Evolutionary conservation across 441 rosid genomes (phyloP).

Genomic region (Syzygium malaccense): DNA sequence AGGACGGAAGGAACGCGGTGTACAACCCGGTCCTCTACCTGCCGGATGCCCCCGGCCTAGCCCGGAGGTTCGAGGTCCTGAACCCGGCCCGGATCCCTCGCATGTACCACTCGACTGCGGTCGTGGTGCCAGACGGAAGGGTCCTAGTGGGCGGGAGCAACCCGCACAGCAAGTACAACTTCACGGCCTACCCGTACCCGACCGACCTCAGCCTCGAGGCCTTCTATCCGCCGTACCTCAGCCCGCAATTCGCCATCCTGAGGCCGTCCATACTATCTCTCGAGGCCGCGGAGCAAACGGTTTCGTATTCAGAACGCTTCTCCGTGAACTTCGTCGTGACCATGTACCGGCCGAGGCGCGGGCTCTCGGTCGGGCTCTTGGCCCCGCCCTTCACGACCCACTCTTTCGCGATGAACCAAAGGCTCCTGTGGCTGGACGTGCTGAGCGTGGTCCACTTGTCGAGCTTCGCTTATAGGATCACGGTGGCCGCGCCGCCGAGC

Average conservation of each 20-base stretch:
- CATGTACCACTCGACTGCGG: slow-evolving; percentile 78
- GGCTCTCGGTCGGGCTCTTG: slow-evolving; percentile 29
- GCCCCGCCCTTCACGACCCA: slow-evolving; percentile 78
- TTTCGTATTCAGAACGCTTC: slow-evolving; percentile 33
- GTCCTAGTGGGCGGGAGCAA: slow-evolving; percentile 88
- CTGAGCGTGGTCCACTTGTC: slow-evolving; percentile 23
- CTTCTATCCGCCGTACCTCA: slow-evolving; percentile 56
- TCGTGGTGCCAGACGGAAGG: slow-evolving; percentile 66
- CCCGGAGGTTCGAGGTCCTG: slow-evolving; percentile 43
- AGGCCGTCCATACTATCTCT: slow-evolving; percentile 50
- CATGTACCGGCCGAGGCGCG: slow-evolving; percentile 9
- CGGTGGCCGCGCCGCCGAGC: slow-evolving; percentile 37
- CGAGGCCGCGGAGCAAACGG: slow-evolving; percentile 21
- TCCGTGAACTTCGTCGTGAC: slow-evolving; percentile 32
- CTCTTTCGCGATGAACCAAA: slow-evolving; percentile 71
- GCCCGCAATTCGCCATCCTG: slow-evolving; percentile 18
- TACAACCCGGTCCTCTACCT: slow-evolving; percentile 33
- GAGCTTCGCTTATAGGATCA: slow-evolving; percentile 28
- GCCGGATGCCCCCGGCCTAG: slow-evolving; percentile 20
- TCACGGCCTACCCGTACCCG: slow-evolving; percentile 49
- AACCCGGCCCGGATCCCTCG: slow-evolving; percentile 42
- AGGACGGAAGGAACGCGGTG: slow-evolving; percentile 29
- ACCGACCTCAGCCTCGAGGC: slow-evolving; percentile 85
- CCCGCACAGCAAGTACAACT: slow-evolving; percentile 58
- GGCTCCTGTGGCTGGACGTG: slow-evolving; percentile 47